phyloP scores from a whole-genome alignment of 257 asterid species.

The Solanum chiquidenum region DNA sequence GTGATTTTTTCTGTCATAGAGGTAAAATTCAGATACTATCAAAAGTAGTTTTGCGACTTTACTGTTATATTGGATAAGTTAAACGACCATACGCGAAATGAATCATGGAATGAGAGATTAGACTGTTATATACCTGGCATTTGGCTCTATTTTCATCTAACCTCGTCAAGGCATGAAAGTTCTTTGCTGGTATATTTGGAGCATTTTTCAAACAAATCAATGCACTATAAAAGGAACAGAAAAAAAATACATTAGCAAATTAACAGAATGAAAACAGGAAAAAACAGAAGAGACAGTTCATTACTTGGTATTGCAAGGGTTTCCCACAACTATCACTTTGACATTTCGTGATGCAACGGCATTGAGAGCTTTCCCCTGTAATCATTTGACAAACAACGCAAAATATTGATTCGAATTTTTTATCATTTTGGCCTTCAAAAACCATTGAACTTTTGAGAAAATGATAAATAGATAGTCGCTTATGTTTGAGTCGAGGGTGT shows the following conservation, averaged over 20 bases:
- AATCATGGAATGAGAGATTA: not conserved
- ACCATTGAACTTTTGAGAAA: not conserved
- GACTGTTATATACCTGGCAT: constrained; percentile 63
- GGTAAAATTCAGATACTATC: not conserved
- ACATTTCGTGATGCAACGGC: constrained; percentile 90
- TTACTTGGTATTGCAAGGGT: constrained; percentile 98
- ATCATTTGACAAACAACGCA: not conserved
- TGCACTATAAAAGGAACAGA: constrained; percentile 52
- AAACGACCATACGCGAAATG: not conserved
- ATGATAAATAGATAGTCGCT: not conserved
- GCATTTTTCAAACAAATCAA: constrained; percentile 97
- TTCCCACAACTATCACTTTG: constrained; percentile 88
- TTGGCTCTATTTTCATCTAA: constrained; percentile 97
- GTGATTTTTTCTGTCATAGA: not conserved
- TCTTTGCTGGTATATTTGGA: constrained; percentile 84
- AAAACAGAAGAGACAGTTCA: not conserved
- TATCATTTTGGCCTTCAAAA: not conserved
- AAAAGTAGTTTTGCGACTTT: not conserved
- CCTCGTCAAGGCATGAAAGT: constrained; percentile 91
- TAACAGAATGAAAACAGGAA: not conserved
- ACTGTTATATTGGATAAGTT: not conserved
- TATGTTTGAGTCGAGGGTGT: not conserved
- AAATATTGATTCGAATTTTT: not conserved
- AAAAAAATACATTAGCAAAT: constrained; percentile 14
- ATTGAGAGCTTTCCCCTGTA: constrained; percentile 95